Evolutionary conservation across 73 alveolate species (phyloP).

Genomic region (Paramecium sonneborni): DNA sequence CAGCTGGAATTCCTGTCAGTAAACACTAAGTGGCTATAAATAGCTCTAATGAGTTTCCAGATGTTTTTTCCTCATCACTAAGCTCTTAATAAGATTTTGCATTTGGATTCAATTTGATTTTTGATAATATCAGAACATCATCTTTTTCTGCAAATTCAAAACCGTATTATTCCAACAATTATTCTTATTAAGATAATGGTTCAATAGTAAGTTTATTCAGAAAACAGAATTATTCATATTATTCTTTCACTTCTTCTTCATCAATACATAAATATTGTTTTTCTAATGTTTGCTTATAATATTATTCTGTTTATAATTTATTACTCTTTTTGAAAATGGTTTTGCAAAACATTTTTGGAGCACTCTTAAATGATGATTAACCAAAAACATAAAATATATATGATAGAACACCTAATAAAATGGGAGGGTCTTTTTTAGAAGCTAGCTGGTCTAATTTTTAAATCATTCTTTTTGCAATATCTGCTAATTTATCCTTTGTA

Average conservation of each 20-base stretch:
- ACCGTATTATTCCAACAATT: constrained; percentile 1
- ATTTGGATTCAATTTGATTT: constrained; percentile 17
- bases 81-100: neutral
- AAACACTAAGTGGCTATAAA: constrained; percentile 19
- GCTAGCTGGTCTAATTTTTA: neutral
- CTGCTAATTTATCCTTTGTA: neutral
- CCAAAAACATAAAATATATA: neutral
- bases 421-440: neutral
- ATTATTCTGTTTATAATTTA: neutral
- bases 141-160: constrained; percentile 30
- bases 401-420: constrained; percentile 2
- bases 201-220: neutral
- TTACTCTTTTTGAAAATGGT: neutral
- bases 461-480: constrained; percentile 10
- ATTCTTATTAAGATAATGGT: constrained; percentile 27
- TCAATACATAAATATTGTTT: neutral
- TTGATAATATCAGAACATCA: neutral
- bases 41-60: constrained; percentile 13
- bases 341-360: constrained; percentile 16
- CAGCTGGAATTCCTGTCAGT: constrained; percentile 33
- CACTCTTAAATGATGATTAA: neutral
- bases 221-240: constrained; percentile 31
- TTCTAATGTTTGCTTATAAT: neutral
- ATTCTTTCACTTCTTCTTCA: neutral
- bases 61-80: constrained; percentile 16